Conservation (phyloP, 2,329 filamentous ascomycete genomes). For the Nigrospora sphaerica region DNA sequence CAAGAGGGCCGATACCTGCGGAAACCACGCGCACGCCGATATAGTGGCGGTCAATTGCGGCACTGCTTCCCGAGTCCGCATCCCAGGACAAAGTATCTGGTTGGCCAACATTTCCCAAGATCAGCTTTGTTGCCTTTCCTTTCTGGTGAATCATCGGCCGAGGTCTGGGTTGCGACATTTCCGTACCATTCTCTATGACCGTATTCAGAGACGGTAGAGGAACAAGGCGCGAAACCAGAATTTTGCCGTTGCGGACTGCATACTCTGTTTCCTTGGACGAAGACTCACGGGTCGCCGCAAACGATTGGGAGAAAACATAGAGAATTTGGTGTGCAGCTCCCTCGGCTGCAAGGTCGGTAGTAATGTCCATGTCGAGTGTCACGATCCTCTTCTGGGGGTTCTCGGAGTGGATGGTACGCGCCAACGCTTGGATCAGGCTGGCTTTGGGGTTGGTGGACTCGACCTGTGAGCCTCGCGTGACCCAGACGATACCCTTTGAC, state of each 20-base stretch:
- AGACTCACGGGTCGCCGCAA: conserved; percentile 2
- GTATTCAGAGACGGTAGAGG: conserved; percentile 32
- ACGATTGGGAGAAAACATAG: conserved; percentile 14
- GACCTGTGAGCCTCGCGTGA: conserved; percentile 12
- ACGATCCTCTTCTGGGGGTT: conserved; percentile 33
- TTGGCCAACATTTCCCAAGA: conserved; percentile 1
- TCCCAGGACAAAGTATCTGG: conserved; percentile 9
- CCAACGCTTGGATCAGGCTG: conserved; percentile 36
- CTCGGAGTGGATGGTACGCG: conserved; percentile 42
- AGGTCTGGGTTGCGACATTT: conserved; percentile 3
- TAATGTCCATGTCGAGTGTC: conserved; percentile 31
- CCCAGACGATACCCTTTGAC: conserved; percentile 11
- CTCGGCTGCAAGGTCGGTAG: conserved; percentile 10
- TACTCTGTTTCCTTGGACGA: conserved; percentile 33
- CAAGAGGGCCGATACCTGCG: conserved; percentile 26
- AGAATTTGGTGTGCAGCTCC: conserved; percentile 13
- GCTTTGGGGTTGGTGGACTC: conserved; percentile 23
- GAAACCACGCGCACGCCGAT: conserved; percentile 32
- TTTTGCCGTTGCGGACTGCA: conserved; percentile 24
- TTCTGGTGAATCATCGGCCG: conserved; percentile 5
- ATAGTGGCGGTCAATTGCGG: conserved; percentile 13
- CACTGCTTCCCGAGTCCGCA: conserved; percentile 4
- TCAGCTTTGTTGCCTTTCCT: no score
- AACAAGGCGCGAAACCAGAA: conserved; percentile 38
- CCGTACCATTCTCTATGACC: conserved; percentile 30